Conservation (phyloP, 768 basidiomycete species). For the Pleurotus djamor region DNA sequence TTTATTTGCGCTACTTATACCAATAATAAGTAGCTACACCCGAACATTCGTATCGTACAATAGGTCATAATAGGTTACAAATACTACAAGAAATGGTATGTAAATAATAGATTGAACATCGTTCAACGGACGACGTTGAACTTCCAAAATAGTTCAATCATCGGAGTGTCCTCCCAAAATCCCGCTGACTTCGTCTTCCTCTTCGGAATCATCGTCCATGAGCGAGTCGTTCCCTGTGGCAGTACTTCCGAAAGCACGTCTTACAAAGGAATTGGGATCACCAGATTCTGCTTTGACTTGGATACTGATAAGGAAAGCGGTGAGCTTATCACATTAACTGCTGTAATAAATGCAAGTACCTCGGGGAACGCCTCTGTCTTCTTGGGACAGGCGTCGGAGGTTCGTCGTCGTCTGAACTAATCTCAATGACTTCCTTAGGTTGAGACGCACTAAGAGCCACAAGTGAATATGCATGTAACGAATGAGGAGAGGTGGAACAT, state of each 20-base stretch:
- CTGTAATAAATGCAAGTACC: not conserved
- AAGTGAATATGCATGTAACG: not conserved
- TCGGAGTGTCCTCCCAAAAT: slow-evolving; percentile 16
- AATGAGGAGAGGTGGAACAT: slow-evolving; percentile 20
- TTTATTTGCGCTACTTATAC: not conserved
- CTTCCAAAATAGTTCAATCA: no score
- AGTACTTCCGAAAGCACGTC: slow-evolving; percentile 26
- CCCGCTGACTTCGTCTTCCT: slow-evolving; percentile 49
- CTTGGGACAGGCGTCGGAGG: slow-evolving; percentile 16
- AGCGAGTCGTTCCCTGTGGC: slow-evolving; percentile 42
- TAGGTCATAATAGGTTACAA: not conserved
- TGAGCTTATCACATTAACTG: slow-evolving; percentile 6
- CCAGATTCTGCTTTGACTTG: slow-evolving; percentile 32
- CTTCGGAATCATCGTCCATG: slow-evolving; percentile 47
- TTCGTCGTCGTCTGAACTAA: slow-evolving; percentile 38
- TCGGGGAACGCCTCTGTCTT: slow-evolving; percentile 11
- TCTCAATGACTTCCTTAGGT: slow-evolving; percentile 35
- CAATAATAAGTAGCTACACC: not conserved
- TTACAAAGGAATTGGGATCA: slow-evolving; percentile 33
- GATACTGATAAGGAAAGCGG: not conserved
- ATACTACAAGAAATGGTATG: no score
- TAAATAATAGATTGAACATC: no score
- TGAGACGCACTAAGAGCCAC: slow-evolving; percentile 31
- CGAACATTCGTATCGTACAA: not conserved
- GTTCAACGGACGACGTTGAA: no score